These are phyloP conservation scores for Fusarium brachygibbosum DNA, from an alignment of 2,329 filamentous ascomycete species.

Conservation along the genomic window DNA sequence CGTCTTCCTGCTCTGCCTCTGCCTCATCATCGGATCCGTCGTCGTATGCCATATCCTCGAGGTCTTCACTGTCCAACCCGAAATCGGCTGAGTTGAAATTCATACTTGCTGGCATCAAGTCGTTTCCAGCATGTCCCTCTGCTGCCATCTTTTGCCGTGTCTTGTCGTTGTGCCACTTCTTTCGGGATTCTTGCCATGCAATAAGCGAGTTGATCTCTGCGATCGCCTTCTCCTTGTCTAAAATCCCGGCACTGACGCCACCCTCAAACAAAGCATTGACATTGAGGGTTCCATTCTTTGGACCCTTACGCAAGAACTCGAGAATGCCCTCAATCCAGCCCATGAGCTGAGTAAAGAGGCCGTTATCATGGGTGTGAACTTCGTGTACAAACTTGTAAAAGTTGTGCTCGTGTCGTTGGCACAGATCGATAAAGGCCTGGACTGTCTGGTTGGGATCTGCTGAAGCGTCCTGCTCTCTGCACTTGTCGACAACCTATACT, in stretches of 20 bases:
- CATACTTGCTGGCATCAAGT: constrained; percentile 66
- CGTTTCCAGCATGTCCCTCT: constrained; percentile 68
- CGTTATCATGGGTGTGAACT: constrained; percentile 96
- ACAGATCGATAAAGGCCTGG: constrained; percentile 97
- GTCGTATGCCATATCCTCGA: constrained; percentile 87
- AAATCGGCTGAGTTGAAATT: constrained; percentile 87
- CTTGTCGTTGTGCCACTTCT: constrained; percentile 99
- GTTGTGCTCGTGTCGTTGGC: constrained; percentile 92
- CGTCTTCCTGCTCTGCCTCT: constrained; percentile 81
- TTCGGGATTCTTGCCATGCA: constrained; percentile 92
- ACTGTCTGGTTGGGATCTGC: constrained; percentile 98
- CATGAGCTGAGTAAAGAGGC: constrained; percentile 96
- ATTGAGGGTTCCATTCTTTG: constrained; percentile 86
- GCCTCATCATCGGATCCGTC: constrained; percentile 76
- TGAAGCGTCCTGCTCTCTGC: constrained; percentile 81
- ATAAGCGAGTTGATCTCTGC: constrained; percentile 88
- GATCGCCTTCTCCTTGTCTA: constrained; percentile 81
- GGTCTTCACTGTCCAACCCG: constrained; percentile 86
- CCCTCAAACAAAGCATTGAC: constrained; percentile 94
- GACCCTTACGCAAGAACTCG: constrained; percentile 90
- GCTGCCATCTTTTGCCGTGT: constrained; percentile 99
- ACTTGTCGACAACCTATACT: constrained; percentile 71
- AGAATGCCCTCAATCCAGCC: constrained; percentile 96
- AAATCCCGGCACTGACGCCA: constrained; percentile 73
- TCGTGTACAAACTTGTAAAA: constrained; percentile 99